Base-by-base conservation (phyloP, 1,139 yeast genomes). In the Eremothecium sinecaudum region DNA sequence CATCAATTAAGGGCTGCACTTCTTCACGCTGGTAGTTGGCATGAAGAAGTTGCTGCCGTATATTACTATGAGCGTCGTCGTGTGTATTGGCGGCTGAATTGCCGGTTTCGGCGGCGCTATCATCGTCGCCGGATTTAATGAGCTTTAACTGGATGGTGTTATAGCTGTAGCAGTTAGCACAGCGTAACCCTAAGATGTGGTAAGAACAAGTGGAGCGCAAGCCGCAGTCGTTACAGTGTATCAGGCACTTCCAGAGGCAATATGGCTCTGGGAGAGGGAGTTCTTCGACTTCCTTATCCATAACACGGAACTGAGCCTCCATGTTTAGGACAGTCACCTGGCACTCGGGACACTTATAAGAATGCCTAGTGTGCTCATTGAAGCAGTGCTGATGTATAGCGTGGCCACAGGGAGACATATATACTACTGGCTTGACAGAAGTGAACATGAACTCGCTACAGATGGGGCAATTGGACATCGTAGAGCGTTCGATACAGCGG, bases 391-490 rank as follows among this genome's bases (percentile, higher is more conserved):
- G 86, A 59, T 87, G 97, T 41, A 87, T 86, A 32, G 94, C 83
- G 59, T 87, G 97, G 3, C 96, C 96, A 59, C 97, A 87, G 33
- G 74, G 71, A 2, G 56, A 50, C 95, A 87, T 84, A 56, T 86
- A 84, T 12, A 84, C 93, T 25, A 86, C 94, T 18, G 86, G 79
- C 49, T 68, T 71, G 4, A 81, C 75, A n/a, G 92, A 79, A 5
- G 86, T 80, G 55, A 87, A 87, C 71, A 87, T 73, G 55, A 79
- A 86, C 48, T 86, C 96, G 40, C 81, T 84, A 59, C 97, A 87
- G 23, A 87, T 83, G 1, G 95, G 94, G 56, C 97, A 87, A 55
- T 86, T 78, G 40, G 94, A 80, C 54, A 81, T 92, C 1, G 95
- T 84, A 4, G 93, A 77, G 47, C 84, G 78, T 48, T 80, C 83